phyloP scores from a whole-genome alignment of 1,139 yeast species.

The Zygoascus sp. region DNA sequence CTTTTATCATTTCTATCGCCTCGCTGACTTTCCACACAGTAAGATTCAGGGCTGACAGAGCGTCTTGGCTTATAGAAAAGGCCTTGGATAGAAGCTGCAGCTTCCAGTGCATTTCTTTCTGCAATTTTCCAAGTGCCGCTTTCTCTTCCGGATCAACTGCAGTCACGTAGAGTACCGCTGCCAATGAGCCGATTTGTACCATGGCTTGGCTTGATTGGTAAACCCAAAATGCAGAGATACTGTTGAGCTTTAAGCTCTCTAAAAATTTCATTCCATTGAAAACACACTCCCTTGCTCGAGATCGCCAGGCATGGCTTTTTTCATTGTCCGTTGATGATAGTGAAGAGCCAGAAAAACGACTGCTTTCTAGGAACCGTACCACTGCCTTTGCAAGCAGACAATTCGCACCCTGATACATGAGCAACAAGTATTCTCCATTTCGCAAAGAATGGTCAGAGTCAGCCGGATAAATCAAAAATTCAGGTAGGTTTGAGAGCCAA shows the following conservation, averaged over 20 bases:
- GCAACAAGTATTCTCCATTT: slow-evolving; percentile 1
- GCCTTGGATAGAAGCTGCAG: slow-evolving; percentile 3
- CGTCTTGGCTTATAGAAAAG: slow-evolving; percentile 1
- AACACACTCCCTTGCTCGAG: background rate
- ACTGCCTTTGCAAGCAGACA: slow-evolving; percentile 6
- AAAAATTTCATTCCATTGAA: slow-evolving; percentile 18
- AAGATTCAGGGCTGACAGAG: background rate
- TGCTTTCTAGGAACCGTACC: background rate
- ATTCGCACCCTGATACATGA: slow-evolving; percentile 8
- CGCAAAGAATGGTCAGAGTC: background rate
- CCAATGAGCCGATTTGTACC: slow-evolving; percentile 25
- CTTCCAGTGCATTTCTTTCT: slow-evolving; percentile 3
- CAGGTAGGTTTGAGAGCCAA: slow-evolving; percentile 2
- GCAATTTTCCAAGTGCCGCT: slow-evolving; percentile 10
- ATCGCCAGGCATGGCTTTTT: background rate
- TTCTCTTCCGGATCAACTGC: slow-evolving; percentile 17
- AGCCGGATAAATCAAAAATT: background rate
- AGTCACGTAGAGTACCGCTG: slow-evolving; percentile 20
- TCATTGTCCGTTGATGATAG: background rate
- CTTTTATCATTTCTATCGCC: background rate
- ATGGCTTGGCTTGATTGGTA: slow-evolving; percentile 25
- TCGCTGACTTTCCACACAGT: slow-evolving; percentile 5
- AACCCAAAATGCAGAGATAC: slow-evolving; percentile 25
- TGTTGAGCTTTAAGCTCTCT: slow-evolving; percentile 18
- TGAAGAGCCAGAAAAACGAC: background rate